Evolutionary conservation across 139 green algal genomes (phyloP).

Genomic region (Klebsormidium nitens): DNA sequence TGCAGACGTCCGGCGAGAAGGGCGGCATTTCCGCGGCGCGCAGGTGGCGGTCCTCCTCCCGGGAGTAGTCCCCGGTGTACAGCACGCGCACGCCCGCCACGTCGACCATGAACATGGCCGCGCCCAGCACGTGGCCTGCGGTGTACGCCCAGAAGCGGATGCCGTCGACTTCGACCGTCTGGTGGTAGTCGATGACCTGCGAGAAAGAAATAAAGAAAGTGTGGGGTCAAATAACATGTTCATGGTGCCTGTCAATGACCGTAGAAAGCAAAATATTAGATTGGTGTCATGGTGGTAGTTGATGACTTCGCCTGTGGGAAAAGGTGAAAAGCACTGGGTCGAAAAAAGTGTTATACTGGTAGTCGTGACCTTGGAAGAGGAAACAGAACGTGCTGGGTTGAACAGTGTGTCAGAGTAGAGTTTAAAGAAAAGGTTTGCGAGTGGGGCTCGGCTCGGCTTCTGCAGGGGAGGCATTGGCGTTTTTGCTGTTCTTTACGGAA

Average conservation of each 20-base stretch:
- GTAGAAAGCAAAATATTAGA: too few species aligned
- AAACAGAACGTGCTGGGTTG: too few species aligned
- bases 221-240: not conserved
- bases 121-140: conserved; percentile 91
- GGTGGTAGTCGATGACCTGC: conserved; percentile 91
- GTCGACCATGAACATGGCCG: conserved; percentile 98
- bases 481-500: not conserved
- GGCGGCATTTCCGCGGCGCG: conserved; percentile 81
- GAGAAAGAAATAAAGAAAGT: not conserved
- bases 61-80: conserved; percentile 71
- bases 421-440: too few species aligned
- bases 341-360: too few species aligned
- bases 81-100: conserved; percentile 82
- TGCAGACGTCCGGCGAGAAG: conserved; percentile 68
- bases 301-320: too few species aligned
- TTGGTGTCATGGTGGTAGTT: too few species aligned
- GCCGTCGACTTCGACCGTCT: conserved; percentile 54
- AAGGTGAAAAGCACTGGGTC: too few species aligned
- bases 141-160: conserved; percentile 73
- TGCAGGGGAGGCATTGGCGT: not conserved
- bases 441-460: too few species aligned
- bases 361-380: too few species aligned
- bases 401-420: too few species aligned
- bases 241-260: too few species aligned
- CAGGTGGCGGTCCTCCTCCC: conserved; percentile 45